A percentile compares a stretch with the other conserved stretches of the same genome.
Conservation (phyloP, 2,329 filamentous ascomycete genomes). For the Tolypocladium cylindrosporum region DNA sequence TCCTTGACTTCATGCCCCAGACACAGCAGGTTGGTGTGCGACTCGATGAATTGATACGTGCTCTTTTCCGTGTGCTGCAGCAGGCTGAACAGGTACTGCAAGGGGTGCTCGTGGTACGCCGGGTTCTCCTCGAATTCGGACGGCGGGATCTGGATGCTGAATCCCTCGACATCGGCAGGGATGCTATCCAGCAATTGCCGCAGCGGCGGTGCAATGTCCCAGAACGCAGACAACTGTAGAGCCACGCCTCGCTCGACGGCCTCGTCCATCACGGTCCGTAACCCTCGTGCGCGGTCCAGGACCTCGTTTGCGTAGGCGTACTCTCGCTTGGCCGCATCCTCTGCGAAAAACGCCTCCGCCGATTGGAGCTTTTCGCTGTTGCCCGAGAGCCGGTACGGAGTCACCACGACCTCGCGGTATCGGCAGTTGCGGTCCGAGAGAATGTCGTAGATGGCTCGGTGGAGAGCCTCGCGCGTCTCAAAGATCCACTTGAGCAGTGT, state of each 20-base stretch:
- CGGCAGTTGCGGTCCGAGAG: slow-evolving; percentile 77
- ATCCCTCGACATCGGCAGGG: slow-evolving; percentile 46
- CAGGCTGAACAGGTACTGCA: slow-evolving; percentile 84
- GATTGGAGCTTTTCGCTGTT: slow-evolving; percentile 72
- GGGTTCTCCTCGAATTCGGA: slow-evolving; percentile 82
- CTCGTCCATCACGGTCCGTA: slow-evolving; percentile 69
- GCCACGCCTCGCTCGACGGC: slow-evolving; percentile 85
- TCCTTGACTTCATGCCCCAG: slow-evolving; percentile 85
- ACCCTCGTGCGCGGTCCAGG: slow-evolving; percentile 62
- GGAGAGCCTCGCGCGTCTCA: slow-evolving; percentile 79
- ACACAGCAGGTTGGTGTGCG: slow-evolving; percentile 82
- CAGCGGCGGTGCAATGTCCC: slow-evolving; percentile 89
- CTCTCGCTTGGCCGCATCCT: slow-evolving; percentile 65
- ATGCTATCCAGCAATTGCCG: slow-evolving; percentile 71
- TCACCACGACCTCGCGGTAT: slow-evolving; percentile 74
- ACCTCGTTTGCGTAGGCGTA: slow-evolving; percentile 62
- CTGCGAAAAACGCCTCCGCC: slow-evolving; percentile 71
- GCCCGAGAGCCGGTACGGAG: slow-evolving; percentile 65
- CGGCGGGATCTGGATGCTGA: slow-evolving; percentile 67
- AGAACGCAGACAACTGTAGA: slow-evolving; percentile 86
- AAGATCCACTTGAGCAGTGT: slow-evolving; percentile 96
- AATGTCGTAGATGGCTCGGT: slow-evolving; percentile 77
- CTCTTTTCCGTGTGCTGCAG: slow-evolving; percentile 83
- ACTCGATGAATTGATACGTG: slow-evolving; percentile 94
- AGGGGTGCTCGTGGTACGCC: slow-evolving; percentile 65